A percentile compares a stretch with the other conserved stretches of the same genome.
These are phyloP conservation scores for Emmonsiellopsis sp. DNA, from an alignment of 2,329 filamentous ascomycete species.

Conservation along the genomic window DNA sequence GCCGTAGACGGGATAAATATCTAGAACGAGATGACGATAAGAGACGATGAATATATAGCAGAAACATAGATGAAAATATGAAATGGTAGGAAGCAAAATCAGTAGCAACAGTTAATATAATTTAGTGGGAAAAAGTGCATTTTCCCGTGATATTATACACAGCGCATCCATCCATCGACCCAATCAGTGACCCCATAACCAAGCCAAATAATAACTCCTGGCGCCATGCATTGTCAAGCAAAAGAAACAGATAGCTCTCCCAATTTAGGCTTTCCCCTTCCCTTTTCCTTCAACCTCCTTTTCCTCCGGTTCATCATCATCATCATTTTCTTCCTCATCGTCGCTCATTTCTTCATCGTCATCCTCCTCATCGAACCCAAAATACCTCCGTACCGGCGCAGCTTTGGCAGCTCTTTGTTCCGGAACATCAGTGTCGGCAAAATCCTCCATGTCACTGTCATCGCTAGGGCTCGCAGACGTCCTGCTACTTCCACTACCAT, in stretches of 20 bases:
- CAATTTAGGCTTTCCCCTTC: slow-evolving; percentile 23
- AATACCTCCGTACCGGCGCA: slow-evolving; percentile 28
- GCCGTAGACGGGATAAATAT: neutral
- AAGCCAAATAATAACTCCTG: slow-evolving; percentile 11
- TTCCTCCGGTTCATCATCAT: slow-evolving; percentile 9
- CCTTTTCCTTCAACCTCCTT: slow-evolving; percentile 25
- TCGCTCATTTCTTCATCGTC: slow-evolving; percentile 32
- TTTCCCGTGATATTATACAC: neutral
- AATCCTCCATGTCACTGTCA: slow-evolving; percentile 29
- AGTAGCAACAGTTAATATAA: neutral
- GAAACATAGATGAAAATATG: neutral
- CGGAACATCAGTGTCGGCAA: slow-evolving; percentile 17
- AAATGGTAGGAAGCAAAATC: neutral
- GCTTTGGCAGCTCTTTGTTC: slow-evolving; percentile 17
- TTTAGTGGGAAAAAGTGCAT: neutral
- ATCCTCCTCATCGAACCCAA: slow-evolving; percentile 42
- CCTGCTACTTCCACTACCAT: slow-evolving; percentile 22
- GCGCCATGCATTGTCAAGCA: slow-evolving; percentile 11
- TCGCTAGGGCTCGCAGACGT: slow-evolving; percentile 24
- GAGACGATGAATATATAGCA: neutral
- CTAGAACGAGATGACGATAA: neutral
- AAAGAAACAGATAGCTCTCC: slow-evolving; percentile 6
- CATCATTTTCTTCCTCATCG: slow-evolving; percentile 32
- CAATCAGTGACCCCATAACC: neutral
- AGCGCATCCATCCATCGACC: neutral